phyloP scores from a whole-genome alignment of 352 stramenopile species.

The Globisporangium nodosum region DNA sequence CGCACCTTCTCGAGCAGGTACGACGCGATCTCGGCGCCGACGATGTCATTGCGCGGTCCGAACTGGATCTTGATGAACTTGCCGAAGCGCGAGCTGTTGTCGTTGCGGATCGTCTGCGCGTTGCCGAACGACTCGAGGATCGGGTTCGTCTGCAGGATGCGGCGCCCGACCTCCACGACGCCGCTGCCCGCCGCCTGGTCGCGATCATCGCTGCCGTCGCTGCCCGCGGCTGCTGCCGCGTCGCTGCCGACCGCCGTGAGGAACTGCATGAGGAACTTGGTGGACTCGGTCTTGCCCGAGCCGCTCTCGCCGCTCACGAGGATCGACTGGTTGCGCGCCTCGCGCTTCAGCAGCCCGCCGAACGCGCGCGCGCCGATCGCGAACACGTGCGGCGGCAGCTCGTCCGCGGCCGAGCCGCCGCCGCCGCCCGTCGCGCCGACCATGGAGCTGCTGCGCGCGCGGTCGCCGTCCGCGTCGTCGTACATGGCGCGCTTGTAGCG shows the following conservation, averaged over 20 bases:
- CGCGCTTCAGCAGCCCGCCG: conserved; percentile 45
- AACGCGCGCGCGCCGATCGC: conserved; percentile 88
- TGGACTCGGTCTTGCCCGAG: conserved; percentile 95
- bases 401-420: conserved; percentile 1
- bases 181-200: conserved; percentile 19
- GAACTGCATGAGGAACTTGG: conserved; percentile 97
- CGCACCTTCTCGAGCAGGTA: conserved; percentile 98
- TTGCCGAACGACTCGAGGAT: conserved; percentile 98
- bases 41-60: conserved; percentile 62
- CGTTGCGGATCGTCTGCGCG: conserved; percentile 94
- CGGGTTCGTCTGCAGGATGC: conserved; percentile 95
- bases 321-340: conserved; percentile 37
- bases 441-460: conserved; percentile 10
- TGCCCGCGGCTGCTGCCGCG: conserved; percentile 1
- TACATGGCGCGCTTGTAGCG: conserved; percentile 61
- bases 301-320: conserved; percentile 44
- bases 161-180: conserved; percentile 69
- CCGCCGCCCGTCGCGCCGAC: conserved; percentile 1
- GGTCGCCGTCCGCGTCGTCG: neutral
- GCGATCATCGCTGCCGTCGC: neutral
- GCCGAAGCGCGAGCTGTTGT: conserved; percentile 95
- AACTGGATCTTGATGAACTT: conserved; percentile 97
- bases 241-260: conserved; percentile 84
- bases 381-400: conserved; percentile 84
- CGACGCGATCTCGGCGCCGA: conserved; percentile 92